These are phyloP conservation scores for Lecanoromycetidae sp. DNA, from an alignment of 2,329 filamentous ascomycete genomes.

Conservation along the genomic window DNA sequence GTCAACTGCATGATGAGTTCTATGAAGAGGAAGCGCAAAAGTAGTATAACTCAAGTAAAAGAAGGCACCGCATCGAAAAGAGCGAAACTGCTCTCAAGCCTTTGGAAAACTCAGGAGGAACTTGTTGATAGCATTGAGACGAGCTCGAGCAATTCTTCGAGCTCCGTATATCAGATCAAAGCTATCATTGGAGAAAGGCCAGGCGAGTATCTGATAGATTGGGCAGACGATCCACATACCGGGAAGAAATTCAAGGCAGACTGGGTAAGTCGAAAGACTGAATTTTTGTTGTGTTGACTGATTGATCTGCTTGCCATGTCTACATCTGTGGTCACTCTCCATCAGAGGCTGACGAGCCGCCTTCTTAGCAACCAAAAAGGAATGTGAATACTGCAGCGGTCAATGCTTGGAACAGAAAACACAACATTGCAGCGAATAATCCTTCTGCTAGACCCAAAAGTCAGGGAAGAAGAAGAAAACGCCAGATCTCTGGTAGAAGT, in stretches of 20 bases:
- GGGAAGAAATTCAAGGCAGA: conserved; percentile 24
- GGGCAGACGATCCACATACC: conserved; percentile 21
- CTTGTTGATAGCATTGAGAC: neutral
- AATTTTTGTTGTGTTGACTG: neutral
- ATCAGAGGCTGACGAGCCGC: neutral
- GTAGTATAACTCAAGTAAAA: conserved; percentile 10
- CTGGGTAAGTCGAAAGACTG: conserved; percentile 29
- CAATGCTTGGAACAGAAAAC: conserved; percentile 8
- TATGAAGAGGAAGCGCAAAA: conserved; percentile 17
- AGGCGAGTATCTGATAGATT: conserved; percentile 29
- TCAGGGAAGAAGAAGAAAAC: neutral
- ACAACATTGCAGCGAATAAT: neutral
- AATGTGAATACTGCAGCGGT: conserved; percentile 14
- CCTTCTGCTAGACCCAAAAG: conserved; percentile 1
- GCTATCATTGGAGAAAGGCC: conserved; percentile 25
- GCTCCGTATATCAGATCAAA: conserved; percentile 11
- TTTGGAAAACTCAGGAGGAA: conserved; percentile 7
- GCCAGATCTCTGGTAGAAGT: neutral
- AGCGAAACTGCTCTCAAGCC: conserved; percentile 8
- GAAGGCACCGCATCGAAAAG: conserved; percentile 9
- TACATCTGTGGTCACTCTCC: no score
- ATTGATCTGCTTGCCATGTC: neutral
- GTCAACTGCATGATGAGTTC: conserved; percentile 16
- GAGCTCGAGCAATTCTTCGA: conserved; percentile 4
- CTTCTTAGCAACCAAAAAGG: conserved; percentile 12